These are phyloP conservation scores for Eucalyptus cloeziana DNA, from an alignment of 345 rosid genomes.

Conservation along the genomic window DNA sequence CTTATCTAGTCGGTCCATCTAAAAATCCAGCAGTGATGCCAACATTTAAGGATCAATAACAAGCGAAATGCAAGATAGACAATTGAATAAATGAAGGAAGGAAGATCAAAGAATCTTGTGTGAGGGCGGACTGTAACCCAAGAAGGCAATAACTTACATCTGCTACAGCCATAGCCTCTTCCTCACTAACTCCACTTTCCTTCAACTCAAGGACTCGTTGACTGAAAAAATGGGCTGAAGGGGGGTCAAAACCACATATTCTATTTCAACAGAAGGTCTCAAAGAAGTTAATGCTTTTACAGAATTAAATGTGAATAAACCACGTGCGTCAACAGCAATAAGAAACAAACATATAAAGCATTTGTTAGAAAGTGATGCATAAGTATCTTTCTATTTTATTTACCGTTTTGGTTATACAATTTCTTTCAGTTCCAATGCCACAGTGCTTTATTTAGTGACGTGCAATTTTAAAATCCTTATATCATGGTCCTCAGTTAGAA, in stretches of 20 bases:
- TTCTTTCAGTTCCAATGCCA: background rate
- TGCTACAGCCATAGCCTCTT: slow-evolving; percentile 70
- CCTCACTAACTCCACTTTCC: slow-evolving; percentile 60
- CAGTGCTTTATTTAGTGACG: background rate
- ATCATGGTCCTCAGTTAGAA: background rate
- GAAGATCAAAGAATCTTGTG: background rate
- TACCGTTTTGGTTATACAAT: background rate
- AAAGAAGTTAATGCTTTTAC: background rate
- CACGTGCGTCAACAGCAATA: background rate
- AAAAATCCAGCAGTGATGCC: background rate
- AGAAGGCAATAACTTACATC: slow-evolving; percentile 32
- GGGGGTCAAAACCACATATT: slow-evolving; percentile 45
- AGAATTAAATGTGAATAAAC: background rate
- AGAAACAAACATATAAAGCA: background rate
- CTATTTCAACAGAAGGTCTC: slow-evolving; percentile 19
- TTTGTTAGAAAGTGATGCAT: background rate
- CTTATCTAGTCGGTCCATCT: slow-evolving; percentile 63
- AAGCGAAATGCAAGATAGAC: background rate
- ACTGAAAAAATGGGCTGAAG: slow-evolving; percentile 65
- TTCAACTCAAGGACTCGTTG: slow-evolving; percentile 65
- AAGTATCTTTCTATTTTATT: no score
- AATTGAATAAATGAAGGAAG: background rate
- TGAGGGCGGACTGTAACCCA: background rate
- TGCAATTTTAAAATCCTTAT: background rate
- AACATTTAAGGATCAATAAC: background rate